Evolutionary conservation across 75 land plant species (phyloP).

Genomic region (Cunninghamia lanceolata): DNA sequence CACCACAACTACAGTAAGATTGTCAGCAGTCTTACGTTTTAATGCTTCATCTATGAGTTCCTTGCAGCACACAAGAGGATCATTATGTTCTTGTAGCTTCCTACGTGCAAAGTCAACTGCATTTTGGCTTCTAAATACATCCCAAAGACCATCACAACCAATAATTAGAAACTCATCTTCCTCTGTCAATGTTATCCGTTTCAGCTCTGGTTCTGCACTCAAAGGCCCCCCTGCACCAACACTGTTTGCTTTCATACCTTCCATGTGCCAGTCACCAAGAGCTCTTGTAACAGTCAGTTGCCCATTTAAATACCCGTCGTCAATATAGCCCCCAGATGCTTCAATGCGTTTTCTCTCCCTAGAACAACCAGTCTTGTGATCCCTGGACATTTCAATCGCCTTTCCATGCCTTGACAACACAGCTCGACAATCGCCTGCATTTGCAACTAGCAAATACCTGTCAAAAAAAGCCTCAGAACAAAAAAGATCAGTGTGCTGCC

Average conservation of each 20-base stretch:
- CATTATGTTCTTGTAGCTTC: constrained; percentile 64
- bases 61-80: constrained; percentile 60
- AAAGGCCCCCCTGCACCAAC: constrained; percentile 44
- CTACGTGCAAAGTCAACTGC: constrained; percentile 67
- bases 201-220: constrained; percentile 71
- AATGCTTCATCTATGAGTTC: constrained; percentile 64
- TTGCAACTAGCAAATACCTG: constrained; percentile 68
- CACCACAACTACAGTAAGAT: constrained; percentile 60
- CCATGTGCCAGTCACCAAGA: constrained; percentile 74
- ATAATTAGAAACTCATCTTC: constrained; percentile 73
- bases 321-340: constrained; percentile 57
- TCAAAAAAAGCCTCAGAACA: constrained; percentile 3
- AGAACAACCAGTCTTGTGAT: constrained; percentile 50
- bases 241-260: constrained; percentile 41
- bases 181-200: constrained; percentile 47
- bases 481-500: not conserved
- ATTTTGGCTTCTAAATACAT: constrained; percentile 64
- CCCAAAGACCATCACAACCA: constrained; percentile 81
- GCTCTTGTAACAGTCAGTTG: constrained; percentile 61
- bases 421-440: constrained; percentile 72
- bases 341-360: constrained; percentile 49
- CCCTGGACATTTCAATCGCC: constrained; percentile 63
- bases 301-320: constrained; percentile 70
- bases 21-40: constrained; percentile 54
- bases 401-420: constrained; percentile 50